Evolutionary conservation across 371 early-diverging fungal species (phyloP), one percentile per base, ranked within the genome.

Genomic region (Lichtheimia hyalospora): DNA sequence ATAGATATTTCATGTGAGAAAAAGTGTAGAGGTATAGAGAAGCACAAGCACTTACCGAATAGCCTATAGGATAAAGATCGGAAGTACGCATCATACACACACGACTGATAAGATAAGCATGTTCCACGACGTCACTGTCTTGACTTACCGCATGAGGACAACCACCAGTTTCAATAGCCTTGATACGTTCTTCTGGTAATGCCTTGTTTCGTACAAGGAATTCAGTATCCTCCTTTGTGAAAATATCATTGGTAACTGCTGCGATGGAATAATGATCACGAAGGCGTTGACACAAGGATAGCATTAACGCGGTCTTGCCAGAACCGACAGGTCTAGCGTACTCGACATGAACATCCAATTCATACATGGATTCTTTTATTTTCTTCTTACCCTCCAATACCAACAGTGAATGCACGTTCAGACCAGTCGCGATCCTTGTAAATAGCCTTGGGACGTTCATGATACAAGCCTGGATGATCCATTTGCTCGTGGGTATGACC

Each of bases 231-330:
- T 96, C 92, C 51, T 85, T 87, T 20, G 92, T 92, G 60, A 92
- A 92, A 58, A 92, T 92, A 66, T 92, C 92, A 61, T 92, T 92
- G 57, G 93, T 92, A 16, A 93, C 92, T 54, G 90, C 90, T 16
- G 92, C 96, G 52, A 96, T 77, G 58, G 87, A 88, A 80, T 89
- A 91, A 43, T 73, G 63, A 25, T 90, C 88, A 58, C 92, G 89
- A 42, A 96, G 83, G 14, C 83, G 70, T 54, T 85, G 88, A 73
- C 97, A 96, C 27, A 96, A 87, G 39, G 89, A 89, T 56, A 94
- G 81, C 93, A 95, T 91, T 66, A 96, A 79, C 3, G 97, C 97
- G 7, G 97, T 96, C 62, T 96, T 96, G 67, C 97, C 97, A 18
- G 91, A 90, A 42, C 97, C 97, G 8, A 95, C 96, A 43, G 95